phyloP scores from a whole-genome alignment of 2,329 filamentous ascomycete genomes.

The Chrysoporthe deuterocubensis region DNA sequence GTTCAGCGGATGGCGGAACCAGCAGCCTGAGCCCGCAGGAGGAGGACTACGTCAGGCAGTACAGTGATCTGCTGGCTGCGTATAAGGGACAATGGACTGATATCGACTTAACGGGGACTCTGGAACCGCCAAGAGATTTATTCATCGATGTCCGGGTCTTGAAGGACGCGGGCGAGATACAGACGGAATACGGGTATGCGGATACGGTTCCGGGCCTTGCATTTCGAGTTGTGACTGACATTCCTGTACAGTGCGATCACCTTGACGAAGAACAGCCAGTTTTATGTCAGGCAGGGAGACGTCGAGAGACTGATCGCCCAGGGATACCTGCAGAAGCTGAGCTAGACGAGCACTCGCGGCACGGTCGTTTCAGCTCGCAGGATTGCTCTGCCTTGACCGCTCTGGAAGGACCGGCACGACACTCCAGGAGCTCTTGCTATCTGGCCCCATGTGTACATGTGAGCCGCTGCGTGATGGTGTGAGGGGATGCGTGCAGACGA shows the following conservation, averaged over 20 bases:
- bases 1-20: slow-evolving; percentile 54
- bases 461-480: neutral
- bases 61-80: slow-evolving; percentile 88
- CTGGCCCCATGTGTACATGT: neutral
- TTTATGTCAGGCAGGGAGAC: slow-evolving; percentile 94
- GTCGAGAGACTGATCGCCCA: slow-evolving; percentile 93
- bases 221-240: slow-evolving; percentile 12
- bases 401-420: neutral
- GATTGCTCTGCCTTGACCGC: neutral
- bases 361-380: neutral
- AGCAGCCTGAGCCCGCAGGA: slow-evolving; percentile 93
- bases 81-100: slow-evolving; percentile 99
- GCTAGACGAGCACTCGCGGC: slow-evolving; percentile 52
- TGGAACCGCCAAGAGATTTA: slow-evolving; percentile 92
- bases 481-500: neutral
- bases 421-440: neutral
- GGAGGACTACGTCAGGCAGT: slow-evolving; percentile 92
- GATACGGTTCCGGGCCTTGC: neutral
- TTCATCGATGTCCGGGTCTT: slow-evolving; percentile 97
- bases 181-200: slow-evolving; percentile 94
- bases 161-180: slow-evolving; percentile 96
- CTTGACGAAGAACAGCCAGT: slow-evolving; percentile 96
- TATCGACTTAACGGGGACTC: slow-evolving; percentile 89
- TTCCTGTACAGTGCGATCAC: slow-evolving; percentile 74
- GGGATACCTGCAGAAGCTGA: slow-evolving; percentile 89